phyloP scores from a whole-genome alignment of 2,329 filamentous ascomycete species.

The Geosmithia flava region DNA sequence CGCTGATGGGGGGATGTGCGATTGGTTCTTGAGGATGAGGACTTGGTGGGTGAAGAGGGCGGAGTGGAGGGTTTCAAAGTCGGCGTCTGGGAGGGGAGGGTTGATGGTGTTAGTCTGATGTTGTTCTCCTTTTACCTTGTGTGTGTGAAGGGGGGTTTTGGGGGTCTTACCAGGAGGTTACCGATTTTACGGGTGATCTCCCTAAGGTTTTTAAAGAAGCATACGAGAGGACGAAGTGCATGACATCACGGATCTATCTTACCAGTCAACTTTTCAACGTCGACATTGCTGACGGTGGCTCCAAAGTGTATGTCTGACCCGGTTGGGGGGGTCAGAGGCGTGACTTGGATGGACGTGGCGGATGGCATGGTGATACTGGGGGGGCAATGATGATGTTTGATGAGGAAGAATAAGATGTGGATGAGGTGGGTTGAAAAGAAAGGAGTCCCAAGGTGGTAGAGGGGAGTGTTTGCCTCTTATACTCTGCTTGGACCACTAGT shows the following conservation, averaged over 20 bases:
- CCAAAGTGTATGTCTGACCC: slow-evolving; percentile 43
- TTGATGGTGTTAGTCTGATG: neutral
- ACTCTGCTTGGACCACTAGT: neutral
- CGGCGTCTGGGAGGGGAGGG: slow-evolving; percentile 31
- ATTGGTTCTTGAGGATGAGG: slow-evolving; percentile 58
- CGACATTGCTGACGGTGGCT: slow-evolving; percentile 41
- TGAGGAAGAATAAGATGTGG: neutral
- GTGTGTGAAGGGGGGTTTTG: neutral
- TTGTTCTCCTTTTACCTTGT: slow-evolving; percentile 6
- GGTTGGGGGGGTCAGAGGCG: slow-evolving; percentile 21
- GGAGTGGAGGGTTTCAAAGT: slow-evolving; percentile 50
- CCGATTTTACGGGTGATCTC: slow-evolving; percentile 48
- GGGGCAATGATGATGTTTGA: neutral
- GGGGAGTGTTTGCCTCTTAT: neutral
- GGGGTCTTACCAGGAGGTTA: slow-evolving; percentile 42
- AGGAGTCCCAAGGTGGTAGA: neutral
- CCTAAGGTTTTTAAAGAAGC: no score
- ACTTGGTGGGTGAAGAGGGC: slow-evolving; percentile 59
- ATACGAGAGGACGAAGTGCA: no score
- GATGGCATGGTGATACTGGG: neutral
- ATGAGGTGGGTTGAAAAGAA: neutral
- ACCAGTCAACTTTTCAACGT: slow-evolving; percentile 52
- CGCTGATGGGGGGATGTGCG: slow-evolving; percentile 50
- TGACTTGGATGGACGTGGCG: slow-evolving; percentile 14
- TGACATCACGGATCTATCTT: slow-evolving; percentile 19